Evolutionary conservation across 306 rosid species (phyloP).

Genomic region (Pyrus bretschneideri): DNA sequence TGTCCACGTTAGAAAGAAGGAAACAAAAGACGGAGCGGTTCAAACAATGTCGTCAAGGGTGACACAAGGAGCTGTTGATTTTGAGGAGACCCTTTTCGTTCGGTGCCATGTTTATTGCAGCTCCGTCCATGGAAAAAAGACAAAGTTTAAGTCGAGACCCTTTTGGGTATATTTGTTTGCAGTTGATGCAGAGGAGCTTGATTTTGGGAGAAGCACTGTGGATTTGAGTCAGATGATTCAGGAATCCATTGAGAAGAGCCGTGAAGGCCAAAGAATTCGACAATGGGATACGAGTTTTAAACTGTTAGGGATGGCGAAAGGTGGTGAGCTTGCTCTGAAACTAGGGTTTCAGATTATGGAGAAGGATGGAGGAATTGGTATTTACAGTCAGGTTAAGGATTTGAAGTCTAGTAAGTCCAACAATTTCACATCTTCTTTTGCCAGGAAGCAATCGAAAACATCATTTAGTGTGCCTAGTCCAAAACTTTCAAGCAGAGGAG

Average conservation of each 20-base stretch:
- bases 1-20: slow-evolving; percentile 82
- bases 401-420: slow-evolving; percentile 35
- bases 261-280: slow-evolving; percentile 59
- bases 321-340: slow-evolving; percentile 80
- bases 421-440: slow-evolving; percentile 38
- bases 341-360: slow-evolving; percentile 95
- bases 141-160: slow-evolving; percentile 77
- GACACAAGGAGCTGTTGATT: slow-evolving; percentile 87
- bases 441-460: slow-evolving; percentile 72
- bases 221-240: slow-evolving; percentile 65
- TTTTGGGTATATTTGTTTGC: slow-evolving; percentile 73
- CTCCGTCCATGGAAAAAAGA: slow-evolving; percentile 36
- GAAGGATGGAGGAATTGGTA: slow-evolving; percentile 81
- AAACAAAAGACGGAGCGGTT: slow-evolving; percentile 86
- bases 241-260: slow-evolving; percentile 66
- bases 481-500: slow-evolving; percentile 49
- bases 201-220: slow-evolving; percentile 61
- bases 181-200: slow-evolving; percentile 85
- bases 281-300: slow-evolving; percentile 76
- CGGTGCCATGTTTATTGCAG: slow-evolving; percentile 66
- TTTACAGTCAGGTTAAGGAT: slow-evolving; percentile 47
- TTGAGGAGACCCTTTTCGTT: slow-evolving; percentile 87
- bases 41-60: slow-evolving; percentile 95
- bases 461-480: slow-evolving; percentile 96
- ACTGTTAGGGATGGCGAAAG: slow-evolving; percentile 81